Evolutionary conservation across 805 yeast genomes (phyloP), one percentile per base, ranked within the genome.

Genomic region (Hanseniaspora nectarophila): DNA sequence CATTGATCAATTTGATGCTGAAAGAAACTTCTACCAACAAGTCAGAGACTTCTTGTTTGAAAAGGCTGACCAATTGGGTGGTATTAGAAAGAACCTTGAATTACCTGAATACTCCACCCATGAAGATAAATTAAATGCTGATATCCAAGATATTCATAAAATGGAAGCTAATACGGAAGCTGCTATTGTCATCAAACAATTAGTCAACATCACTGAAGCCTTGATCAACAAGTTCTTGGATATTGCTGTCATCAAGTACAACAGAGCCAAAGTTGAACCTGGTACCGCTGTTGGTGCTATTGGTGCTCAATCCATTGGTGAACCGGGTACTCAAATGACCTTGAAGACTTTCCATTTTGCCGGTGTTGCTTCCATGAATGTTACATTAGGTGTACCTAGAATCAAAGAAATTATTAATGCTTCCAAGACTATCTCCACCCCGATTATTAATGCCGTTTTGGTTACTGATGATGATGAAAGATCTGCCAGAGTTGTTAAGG

Each of bases 211-310:
- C 42, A 75, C 94, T 1, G 72, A 74, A 38, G 62, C 64, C 18
- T 72, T 82, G 56, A 76, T 92, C 16, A 67, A 66, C 15, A 76
- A 73, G 57, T 92, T 92, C 67, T 70, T 92, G 61, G 74, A 76
- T 45, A 77, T 84, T 59, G 85, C 97, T 59, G 73, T 90, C 55
- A 70, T 72, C 59, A 92, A 92, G 68, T 92, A 92, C 63, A 78
- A 79, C 51, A 75, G 82, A 58, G 96, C 98, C 7, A 82, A 81
- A 68, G 97, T 92, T 16, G 98, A 92, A 67, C 98, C 98, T 1
- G 98, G 97, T 56, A 92, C 98, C 4, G 98, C 98, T 2, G 97
- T 92, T 52, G 98, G 98, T 58, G 97, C 98, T 24, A 89, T 92
- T 69, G 98, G 97, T 59, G 98, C 98, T 0, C 98, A 92, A 66